A percentile compares a stretch with the other conserved stretches of the same genome.
Evolutionary conservation across 2,329 filamentous ascomycete genomes (phyloP).

Genomic region (Didymella arachidicola): DNA sequence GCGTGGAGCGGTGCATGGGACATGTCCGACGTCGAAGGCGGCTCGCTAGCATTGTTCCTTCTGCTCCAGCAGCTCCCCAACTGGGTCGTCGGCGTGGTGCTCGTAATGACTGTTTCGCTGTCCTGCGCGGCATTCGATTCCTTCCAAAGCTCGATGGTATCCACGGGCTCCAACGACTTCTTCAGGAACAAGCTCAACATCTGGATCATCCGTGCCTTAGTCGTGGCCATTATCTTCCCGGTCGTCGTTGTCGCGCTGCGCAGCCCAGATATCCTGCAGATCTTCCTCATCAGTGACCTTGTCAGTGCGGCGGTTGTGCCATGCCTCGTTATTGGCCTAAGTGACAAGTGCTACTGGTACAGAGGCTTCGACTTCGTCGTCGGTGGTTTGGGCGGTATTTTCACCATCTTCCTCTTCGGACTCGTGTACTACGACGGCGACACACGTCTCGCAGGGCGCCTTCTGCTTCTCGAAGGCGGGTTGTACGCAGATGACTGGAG

Average conservation of each 20-base stretch:
- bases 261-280: slow-evolving; percentile 77
- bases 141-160: slow-evolving; percentile 83
- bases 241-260: slow-evolving; percentile 77
- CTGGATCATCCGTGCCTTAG: slow-evolving; percentile 73
- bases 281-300: slow-evolving; percentile 83
- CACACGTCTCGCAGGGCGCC: slow-evolving; percentile 67
- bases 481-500: slow-evolving; percentile 82
- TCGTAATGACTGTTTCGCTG: slow-evolving; percentile 81
- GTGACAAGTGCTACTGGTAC: slow-evolving; percentile 73
- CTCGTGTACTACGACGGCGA: slow-evolving; percentile 78
- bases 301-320: slow-evolving; percentile 80
- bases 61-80: slow-evolving; percentile 74
- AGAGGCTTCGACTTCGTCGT: slow-evolving; percentile 81
- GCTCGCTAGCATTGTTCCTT: slow-evolving; percentile 77
- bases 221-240: slow-evolving; percentile 77
- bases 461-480: slow-evolving; percentile 76
- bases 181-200: slow-evolving; percentile 83
- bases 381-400: slow-evolving; percentile 77
- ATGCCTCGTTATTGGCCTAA: slow-evolving; percentile 75
- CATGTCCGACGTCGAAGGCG: slow-evolving; percentile 66
- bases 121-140: slow-evolving; percentile 82
- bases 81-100: slow-evolving; percentile 83
- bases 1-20: slow-evolving; percentile 78
- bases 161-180: slow-evolving; percentile 82
- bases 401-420: slow-evolving; percentile 83